These are phyloP conservation scores for Pestalotiopsis sp. DNA, from an alignment of 2,329 filamentous ascomycete genomes.

Conservation along the genomic window DNA sequence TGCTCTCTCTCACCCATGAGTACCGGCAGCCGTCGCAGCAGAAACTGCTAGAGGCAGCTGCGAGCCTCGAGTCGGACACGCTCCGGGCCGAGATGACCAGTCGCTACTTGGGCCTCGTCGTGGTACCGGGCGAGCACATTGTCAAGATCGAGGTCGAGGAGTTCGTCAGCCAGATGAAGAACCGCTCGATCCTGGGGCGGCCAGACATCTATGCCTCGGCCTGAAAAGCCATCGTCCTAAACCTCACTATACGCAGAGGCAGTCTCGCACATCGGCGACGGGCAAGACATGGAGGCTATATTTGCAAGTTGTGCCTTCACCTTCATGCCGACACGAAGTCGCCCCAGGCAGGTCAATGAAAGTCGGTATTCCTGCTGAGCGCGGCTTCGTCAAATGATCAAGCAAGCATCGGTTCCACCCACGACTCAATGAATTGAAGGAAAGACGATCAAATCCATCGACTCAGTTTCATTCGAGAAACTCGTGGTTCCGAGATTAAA, in stretches of 20 bases:
- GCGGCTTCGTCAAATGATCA: no score
- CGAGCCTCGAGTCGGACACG: constrained; percentile 39
- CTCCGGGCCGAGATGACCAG: constrained; percentile 75
- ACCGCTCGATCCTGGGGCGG: constrained; percentile 7
- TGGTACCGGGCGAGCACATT: constrained; percentile 85
- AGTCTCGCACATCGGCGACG: background rate
- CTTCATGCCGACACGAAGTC: no score
- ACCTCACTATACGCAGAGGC: background rate
- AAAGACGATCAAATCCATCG: no score
- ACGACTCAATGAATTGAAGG: no score
- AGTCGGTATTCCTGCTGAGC: no score
- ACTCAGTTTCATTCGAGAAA: background rate
- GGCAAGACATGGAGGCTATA: no score
- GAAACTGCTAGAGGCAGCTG: constrained; percentile 40
- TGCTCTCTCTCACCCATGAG: constrained; percentile 84
- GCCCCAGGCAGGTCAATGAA: no score
- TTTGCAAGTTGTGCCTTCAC: no score
- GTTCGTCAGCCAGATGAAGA: constrained; percentile 57
- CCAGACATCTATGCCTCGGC: constrained; percentile 9
- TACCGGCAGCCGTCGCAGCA: constrained; percentile 74
- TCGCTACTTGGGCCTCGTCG: constrained; percentile 85
- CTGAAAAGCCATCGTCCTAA: background rate
- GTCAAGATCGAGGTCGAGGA: constrained; percentile 88
- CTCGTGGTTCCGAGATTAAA: background rate
- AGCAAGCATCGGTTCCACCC: no score